Conservation (phyloP, 179 eudicot genomes). For the Pouteria campechiana region DNA sequence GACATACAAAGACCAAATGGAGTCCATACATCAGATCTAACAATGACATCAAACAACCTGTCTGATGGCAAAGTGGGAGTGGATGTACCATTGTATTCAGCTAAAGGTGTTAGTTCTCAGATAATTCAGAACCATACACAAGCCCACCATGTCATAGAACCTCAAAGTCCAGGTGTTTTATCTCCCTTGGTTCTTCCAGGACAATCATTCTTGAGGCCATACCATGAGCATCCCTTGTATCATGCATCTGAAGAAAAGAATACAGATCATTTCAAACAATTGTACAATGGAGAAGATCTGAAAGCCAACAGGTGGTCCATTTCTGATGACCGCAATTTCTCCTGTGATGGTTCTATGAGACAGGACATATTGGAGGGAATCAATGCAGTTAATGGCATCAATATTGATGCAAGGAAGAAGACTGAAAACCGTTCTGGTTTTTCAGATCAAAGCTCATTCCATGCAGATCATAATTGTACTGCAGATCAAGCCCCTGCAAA, state of each 20-base stretch:
- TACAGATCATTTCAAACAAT: conserved; percentile 4
- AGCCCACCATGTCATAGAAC: too few relatives aligned
- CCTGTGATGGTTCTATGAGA: too few relatives aligned
- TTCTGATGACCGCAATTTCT: too few relatives aligned
- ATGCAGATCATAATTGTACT: conserved; percentile 8
- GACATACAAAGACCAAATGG: conserved; percentile 5
- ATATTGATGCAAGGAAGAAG: conserved; percentile 5
- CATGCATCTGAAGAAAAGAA: conserved; percentile 15
- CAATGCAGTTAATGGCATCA: too few relatives aligned
- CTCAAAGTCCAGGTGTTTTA: too few relatives aligned
- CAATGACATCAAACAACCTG: conserved; percentile 2
- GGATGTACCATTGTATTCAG: too few relatives aligned
- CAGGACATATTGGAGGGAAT: too few relatives aligned
- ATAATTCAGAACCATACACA: too few relatives aligned
- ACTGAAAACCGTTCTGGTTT: too few relatives aligned
- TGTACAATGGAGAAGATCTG: too few relatives aligned
- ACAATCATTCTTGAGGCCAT: conserved; percentile 9
- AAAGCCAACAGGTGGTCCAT: too few relatives aligned
- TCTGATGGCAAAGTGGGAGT: conserved; percentile 1
- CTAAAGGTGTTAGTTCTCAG: conserved; percentile 12
- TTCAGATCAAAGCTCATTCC: conserved; percentile 7
- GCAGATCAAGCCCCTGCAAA: conserved; percentile 15
- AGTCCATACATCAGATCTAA: conserved; percentile 1
- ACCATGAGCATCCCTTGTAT: conserved; percentile 13
- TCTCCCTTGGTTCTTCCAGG: conserved; percentile 9